These are phyloP conservation scores for Suhomyces maxii DNA, from an alignment of 1,139 yeast genomes.

Conservation along the genomic window DNA sequence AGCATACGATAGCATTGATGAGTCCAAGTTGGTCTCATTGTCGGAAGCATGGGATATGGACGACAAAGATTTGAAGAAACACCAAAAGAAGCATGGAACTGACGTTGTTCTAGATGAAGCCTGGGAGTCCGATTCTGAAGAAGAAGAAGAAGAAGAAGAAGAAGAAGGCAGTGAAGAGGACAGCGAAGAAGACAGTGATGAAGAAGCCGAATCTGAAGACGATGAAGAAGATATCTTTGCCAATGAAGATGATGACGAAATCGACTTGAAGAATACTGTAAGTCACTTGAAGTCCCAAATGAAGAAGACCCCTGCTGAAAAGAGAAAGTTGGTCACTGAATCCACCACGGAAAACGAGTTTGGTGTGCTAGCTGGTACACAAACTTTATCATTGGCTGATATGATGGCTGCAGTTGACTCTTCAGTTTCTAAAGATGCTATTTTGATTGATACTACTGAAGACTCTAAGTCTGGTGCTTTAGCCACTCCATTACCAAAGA, in stretches of 20 bases:
- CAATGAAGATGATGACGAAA: slow-evolving; percentile 23
- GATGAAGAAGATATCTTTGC: slow-evolving; percentile 19
- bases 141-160: slow-evolving; percentile 10
- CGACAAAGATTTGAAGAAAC: slow-evolving; percentile 46
- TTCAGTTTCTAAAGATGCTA: slow-evolving; percentile 46
- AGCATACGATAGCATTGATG: slow-evolving; percentile 64
- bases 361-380: slow-evolving; percentile 59
- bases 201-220: slow-evolving; percentile 16
- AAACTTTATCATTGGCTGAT: slow-evolving; percentile 66
- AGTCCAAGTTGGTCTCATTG: slow-evolving; percentile 67
- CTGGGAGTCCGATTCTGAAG: slow-evolving; percentile 33
- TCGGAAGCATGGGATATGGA: slow-evolving; percentile 91
- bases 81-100: slow-evolving; percentile 20
- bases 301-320: slow-evolving; percentile 37
- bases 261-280: slow-evolving; percentile 39
- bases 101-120: slow-evolving; percentile 46
- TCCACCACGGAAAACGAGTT: slow-evolving; percentile 70
- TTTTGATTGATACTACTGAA: slow-evolving; percentile 41
- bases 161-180: slow-evolving; percentile 21
- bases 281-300: slow-evolving; percentile 29
- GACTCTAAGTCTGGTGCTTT: slow-evolving; percentile 45
- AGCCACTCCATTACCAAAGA: slow-evolving; percentile 79
- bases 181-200: slow-evolving; percentile 11
- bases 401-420: slow-evolving; percentile 68
- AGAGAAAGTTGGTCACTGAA: slow-evolving; percentile 47